These are phyloP conservation scores for Orbilia oligospora DNA, from an alignment of 2,329 filamentous ascomycete genomes.

Conservation along the genomic window DNA sequence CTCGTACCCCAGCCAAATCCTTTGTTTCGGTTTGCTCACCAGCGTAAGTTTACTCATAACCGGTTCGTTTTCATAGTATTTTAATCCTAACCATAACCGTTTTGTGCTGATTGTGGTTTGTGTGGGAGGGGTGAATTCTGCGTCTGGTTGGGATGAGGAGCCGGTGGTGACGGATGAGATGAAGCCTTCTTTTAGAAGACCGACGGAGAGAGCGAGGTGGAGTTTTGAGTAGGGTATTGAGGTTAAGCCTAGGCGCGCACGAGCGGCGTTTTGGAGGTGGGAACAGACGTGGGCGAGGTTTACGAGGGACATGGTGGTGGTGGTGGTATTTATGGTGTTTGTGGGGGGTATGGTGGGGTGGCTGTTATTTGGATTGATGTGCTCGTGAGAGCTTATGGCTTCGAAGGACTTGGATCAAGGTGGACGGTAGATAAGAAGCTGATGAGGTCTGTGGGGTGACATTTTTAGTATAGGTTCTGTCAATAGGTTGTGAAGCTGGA, in stretches of 20 bases:
- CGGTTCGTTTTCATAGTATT: conserved; percentile 87
- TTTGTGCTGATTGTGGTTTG: conserved; percentile 79
- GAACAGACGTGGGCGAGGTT: conserved; percentile 86
- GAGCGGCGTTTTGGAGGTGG: conserved; percentile 89
- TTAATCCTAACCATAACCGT: conserved; percentile 88
- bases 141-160: conserved; percentile 72
- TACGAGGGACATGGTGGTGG: conserved; percentile 76
- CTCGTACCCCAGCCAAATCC: conserved; percentile 76
- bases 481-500: neutral
- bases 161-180: conserved; percentile 81
- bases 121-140: conserved; percentile 75
- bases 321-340: neutral
- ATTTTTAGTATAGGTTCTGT: conserved; percentile 2
- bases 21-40: conserved; percentile 81
- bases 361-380: neutral
- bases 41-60: conserved; percentile 78
- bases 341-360: conserved; percentile 1
- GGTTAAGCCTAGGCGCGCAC: conserved; percentile 85
- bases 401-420: conserved; percentile 11
- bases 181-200: conserved; percentile 86
- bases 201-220: conserved; percentile 81
- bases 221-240: conserved; percentile 85
- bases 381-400: conserved; percentile 13
- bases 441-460: conserved; percentile 9
- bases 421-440: conserved; percentile 42